Conservation (phyloP, 2,329 filamentous ascomycete genomes). For the Fusarium veterinarium region DNA sequence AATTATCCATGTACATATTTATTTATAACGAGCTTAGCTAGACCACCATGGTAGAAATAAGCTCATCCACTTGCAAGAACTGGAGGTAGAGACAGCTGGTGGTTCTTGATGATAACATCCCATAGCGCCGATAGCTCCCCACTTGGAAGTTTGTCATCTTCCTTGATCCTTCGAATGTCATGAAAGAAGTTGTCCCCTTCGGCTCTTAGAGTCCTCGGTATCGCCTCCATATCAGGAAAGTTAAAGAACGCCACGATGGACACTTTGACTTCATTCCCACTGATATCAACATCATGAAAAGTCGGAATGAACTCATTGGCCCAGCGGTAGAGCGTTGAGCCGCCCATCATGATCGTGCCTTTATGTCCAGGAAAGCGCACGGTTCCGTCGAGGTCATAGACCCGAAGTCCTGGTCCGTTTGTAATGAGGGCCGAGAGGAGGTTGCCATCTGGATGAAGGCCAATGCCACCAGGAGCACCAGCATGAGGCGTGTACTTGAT, state of each 20-base stretch:
- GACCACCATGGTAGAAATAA: too few species aligned
- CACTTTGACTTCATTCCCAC: conserved; percentile 2
- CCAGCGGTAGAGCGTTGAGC: conserved; percentile 18
- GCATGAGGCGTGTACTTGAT: conserved; percentile 12
- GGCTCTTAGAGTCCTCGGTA: not conserved
- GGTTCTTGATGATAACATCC: not conserved
- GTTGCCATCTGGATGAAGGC: conserved; percentile 6
- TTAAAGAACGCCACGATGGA: conserved; percentile 28
- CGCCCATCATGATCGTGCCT: conserved; percentile 16
- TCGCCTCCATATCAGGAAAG: conserved; percentile 16
- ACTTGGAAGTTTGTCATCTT: conserved; percentile 2
- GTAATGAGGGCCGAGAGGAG: conserved; percentile 4
- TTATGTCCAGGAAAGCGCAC: not conserved
- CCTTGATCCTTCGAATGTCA: not conserved
- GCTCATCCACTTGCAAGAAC: not conserved
- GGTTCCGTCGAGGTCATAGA: not conserved
- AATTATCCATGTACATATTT: too few species aligned
- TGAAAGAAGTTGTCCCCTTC: not conserved
- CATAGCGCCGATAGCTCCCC: not conserved
- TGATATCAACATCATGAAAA: conserved; percentile 9
- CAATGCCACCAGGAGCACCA: conserved; percentile 2
- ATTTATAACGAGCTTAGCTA: too few species aligned
- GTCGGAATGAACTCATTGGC: conserved; percentile 5
- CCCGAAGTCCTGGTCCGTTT: not conserved
- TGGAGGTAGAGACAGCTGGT: not conserved